Evolutionary conservation across 192 early-diverging fungal genomes (phyloP).

Genomic region (Diversispora eburnea): DNA sequence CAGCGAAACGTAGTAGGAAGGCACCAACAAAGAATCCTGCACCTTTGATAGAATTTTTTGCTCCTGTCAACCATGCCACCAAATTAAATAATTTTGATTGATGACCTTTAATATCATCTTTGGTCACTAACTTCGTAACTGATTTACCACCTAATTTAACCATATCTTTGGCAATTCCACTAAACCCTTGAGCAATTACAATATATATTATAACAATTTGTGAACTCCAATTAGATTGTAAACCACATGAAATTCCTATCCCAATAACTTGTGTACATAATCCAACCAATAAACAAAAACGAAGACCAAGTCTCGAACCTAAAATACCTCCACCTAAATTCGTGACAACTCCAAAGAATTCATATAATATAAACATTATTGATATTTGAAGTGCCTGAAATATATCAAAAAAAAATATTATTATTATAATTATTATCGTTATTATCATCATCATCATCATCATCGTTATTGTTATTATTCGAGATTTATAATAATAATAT

Average conservation of each 20-base stretch:
- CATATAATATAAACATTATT: conserved; percentile 46
- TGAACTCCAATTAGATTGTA: conserved; percentile 31
- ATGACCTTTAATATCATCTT: conserved; percentile 16
- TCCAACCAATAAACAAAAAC: conserved; percentile 36
- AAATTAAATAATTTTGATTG: conserved; percentile 37
- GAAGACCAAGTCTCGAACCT: conserved; percentile 39
- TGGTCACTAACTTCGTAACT: conserved; percentile 43
- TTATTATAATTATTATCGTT: background rate
- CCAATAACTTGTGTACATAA: conserved; percentile 42
- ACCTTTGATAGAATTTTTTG: conserved; percentile 49
- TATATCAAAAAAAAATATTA: background rate
- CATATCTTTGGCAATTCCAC: conserved; percentile 47
- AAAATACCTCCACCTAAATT: conserved; percentile 45
- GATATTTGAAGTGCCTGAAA: conserved; percentile 37
- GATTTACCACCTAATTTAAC: conserved; percentile 47
- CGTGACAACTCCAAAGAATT: conserved; percentile 43
- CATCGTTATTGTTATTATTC: background rate
- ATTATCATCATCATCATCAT: background rate
- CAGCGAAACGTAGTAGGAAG: conserved; percentile 29
- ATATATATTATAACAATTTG: conserved; percentile 39
- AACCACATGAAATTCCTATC: conserved; percentile 36
- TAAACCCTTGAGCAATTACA: conserved; percentile 37
- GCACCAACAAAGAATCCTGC: conserved; percentile 47
- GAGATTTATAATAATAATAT: background rate
- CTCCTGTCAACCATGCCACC: conserved; percentile 47